Evolutionary conservation across 108 stramenopile species (phyloP).

Genomic region (Nitzschia sp.): DNA sequence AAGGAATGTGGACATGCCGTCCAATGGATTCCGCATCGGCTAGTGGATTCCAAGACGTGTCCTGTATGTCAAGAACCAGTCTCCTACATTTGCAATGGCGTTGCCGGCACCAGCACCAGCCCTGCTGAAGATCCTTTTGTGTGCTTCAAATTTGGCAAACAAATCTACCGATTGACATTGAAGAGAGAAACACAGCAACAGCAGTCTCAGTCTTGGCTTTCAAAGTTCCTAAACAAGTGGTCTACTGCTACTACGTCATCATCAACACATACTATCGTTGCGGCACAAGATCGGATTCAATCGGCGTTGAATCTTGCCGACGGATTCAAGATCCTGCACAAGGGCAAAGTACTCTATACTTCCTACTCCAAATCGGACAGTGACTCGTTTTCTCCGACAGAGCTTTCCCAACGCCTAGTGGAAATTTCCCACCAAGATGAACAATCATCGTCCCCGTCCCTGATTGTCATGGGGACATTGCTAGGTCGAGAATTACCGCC

Average conservation of each 20-base stretch:
- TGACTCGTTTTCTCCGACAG: background rate
- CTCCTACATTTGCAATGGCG: background rate
- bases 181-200: background rate
- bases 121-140: background rate
- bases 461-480: conserved; percentile 17
- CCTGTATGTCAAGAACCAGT: background rate
- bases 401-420: background rate
- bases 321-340: conserved; percentile 17
- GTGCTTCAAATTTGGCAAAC: conserved; percentile 8
- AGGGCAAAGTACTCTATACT: conserved; percentile 12
- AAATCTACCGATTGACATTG: background rate
- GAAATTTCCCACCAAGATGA: conserved; percentile 1
- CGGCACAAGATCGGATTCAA: background rate
- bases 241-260: background rate
- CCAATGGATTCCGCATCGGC: conserved; percentile 3
- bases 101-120: background rate
- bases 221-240: background rate
- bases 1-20: conserved; percentile 7
- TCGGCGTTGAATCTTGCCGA: background rate
- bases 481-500: conserved; percentile 5
- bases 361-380: background rate
- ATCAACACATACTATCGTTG: background rate
- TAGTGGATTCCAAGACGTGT: conserved; percentile 2
- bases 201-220: background rate
- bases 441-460: background rate